Base-by-base conservation (phyloP, 108 stramenopile species). In the Nannochloropsis granulata region DNA sequence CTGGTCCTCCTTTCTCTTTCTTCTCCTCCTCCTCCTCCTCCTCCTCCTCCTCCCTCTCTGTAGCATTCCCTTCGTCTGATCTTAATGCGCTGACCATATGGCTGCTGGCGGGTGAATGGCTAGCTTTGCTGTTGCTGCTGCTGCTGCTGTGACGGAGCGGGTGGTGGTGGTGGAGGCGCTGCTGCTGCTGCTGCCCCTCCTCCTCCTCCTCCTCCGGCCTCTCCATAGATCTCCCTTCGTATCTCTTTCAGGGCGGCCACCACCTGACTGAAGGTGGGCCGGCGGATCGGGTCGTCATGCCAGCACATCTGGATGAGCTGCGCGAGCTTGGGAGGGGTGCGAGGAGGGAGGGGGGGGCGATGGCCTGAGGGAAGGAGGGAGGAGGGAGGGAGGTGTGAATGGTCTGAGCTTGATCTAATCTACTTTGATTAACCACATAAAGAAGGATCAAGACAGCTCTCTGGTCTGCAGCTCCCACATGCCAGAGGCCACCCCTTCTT, bases 261-360 rank as follows among this genome's bases (percentile, higher is more conserved):
- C 24, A 86, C 82, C 82, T 83, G 86, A n/a, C 78, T 21, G 56
- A 88, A 88, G 23, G 83, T 86, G 14, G 87, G 87, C 10, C 87
- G 44, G 42, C n/a, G 23, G 79, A 25, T 82, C 2, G 87, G 87
- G 13, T 26, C 86, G 78, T 82, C 25, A 80, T 86, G 86, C 87
- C 87, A 88, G 86, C 87, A 88, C 10, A 79, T 25, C 1, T 24
- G 83, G 78, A 88, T 80, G 45, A 88, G 83, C 24, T 26, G 11
- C 16, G 86, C 79, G 23, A 88, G 56, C 14, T 80, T 24, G 19
- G 85, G 87, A 42, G 86, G 86, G 9, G 86, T 78, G 13, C 12
- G 34, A 34, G 83, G 78, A 23, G 87, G 87, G 12, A 88, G 44
- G 46, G 86, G 34, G 23, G 87, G 87, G 24, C 87, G 34, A 23